Percentiles rank a stretch among this genome's conserved stretches.
These are phyloP conservation scores for Porpolomopsis calyptriformis DNA, from an alignment of 768 basidiomycete species.

Conservation along the genomic window DNA sequence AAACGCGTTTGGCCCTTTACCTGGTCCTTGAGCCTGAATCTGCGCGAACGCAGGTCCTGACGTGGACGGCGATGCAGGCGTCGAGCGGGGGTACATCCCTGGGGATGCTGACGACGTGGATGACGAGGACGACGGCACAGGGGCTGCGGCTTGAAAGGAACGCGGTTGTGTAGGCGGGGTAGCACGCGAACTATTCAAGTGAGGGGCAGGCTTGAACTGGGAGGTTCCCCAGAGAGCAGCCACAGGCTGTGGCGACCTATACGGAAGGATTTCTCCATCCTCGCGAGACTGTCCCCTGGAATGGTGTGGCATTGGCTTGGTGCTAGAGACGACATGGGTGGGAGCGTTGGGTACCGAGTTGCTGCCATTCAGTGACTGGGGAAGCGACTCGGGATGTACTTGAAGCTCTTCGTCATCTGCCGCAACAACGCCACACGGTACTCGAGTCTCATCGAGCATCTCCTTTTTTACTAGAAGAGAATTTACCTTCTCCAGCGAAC, in stretches of 20 bases:
- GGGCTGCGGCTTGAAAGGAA: conserved; percentile 24
- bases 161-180: conserved; percentile 41
- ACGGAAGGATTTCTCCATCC: conserved; percentile 39
- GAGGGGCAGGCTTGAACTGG: conserved; percentile 2
- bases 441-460: background rate
- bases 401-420: background rate
- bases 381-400: background rate
- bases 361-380: background rate
- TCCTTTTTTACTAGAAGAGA: background rate
- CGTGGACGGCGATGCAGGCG: background rate
- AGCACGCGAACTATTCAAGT: conserved; percentile 15
- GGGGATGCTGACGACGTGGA: conserved; percentile 13
- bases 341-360: background rate
- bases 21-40: background rate
- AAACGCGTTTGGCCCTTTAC: background rate
- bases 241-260: conserved; percentile 13
- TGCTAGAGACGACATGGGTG: background rate
- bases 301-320: conserved; percentile 7
- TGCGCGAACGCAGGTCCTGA: background rate
- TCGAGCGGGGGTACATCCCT: background rate
- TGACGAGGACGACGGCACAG: conserved; percentile 18
- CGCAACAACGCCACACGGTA: background rate
- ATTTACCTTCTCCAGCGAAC: conserved; percentile 4
- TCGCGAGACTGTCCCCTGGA: conserved; percentile 33
- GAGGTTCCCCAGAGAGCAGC: too few relatives aligned